Conservation (phyloP, 306 rosid species). For the Boehmeria nivea region DNA sequence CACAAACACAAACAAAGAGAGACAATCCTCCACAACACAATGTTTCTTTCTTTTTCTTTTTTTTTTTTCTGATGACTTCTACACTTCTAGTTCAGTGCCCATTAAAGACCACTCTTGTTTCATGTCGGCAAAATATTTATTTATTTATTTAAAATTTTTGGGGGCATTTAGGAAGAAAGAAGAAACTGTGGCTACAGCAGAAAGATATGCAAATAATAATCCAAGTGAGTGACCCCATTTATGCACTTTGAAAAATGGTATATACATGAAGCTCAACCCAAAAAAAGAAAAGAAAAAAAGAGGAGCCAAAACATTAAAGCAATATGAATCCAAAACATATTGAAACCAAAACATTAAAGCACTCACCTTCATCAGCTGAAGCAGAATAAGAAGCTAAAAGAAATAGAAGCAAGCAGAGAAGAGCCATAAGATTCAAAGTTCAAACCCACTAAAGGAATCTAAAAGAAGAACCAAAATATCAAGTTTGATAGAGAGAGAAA, state of each 20-base stretch:
- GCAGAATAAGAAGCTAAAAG: constrained; percentile 39
- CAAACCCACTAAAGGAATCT: constrained; percentile 20
- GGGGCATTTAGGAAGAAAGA: not conserved
- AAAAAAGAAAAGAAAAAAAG: not conserved
- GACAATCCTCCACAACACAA: too few species aligned
- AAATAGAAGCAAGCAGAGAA: constrained; percentile 44
- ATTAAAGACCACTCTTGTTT: too few species aligned
- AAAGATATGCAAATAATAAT: too few species aligned
- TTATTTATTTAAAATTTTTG: too few species aligned
- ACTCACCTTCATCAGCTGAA: constrained; percentile 67
- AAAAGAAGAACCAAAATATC: constrained; percentile 20
- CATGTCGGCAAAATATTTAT: too few species aligned
- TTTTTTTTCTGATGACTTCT: too few species aligned
- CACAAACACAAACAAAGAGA: too few species aligned
- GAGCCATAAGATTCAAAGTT: constrained; percentile 49
- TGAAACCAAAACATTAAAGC: constrained; percentile 7
- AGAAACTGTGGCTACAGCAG: too few species aligned
- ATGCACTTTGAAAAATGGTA: not conserved
- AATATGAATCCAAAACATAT: constrained; percentile 7
- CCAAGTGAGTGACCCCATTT: too few species aligned
- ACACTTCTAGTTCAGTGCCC: not conserved
- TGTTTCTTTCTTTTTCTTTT: too few species aligned
- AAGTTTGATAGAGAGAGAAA: constrained; percentile 34
- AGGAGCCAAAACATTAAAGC: constrained; percentile 1
- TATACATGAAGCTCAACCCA: not conserved